phyloP scores from a whole-genome alignment of 441 rosid species.

The Rhodomyrtus psidioides region DNA sequence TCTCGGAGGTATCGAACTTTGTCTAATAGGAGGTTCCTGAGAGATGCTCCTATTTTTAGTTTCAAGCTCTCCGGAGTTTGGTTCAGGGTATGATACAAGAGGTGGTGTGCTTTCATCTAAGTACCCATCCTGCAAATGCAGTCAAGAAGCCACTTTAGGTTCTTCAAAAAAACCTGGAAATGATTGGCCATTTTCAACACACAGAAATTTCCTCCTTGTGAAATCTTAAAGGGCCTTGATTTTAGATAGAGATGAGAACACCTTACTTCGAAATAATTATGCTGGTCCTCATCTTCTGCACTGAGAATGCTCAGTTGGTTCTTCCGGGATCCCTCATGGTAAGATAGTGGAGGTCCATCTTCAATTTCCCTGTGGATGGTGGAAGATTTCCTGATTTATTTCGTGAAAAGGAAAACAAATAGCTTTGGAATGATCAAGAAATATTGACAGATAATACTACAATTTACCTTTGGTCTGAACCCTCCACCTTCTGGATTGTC shows the following conservation, averaged over 20 bases:
- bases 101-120: neutral
- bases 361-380: conserved; percentile 38
- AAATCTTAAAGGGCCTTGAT: neutral
- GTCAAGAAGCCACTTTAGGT: neutral
- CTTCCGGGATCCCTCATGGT: conserved; percentile 39
- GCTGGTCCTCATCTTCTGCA: conserved; percentile 23
- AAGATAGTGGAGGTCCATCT: conserved; percentile 36
- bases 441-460: neutral
- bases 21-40: conserved; percentile 21
- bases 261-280: conserved; percentile 45
- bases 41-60: neutral
- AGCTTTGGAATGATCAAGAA: neutral
- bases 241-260: neutral
- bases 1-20: conserved; percentile 41
- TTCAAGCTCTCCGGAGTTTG: conserved; percentile 4
- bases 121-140: conserved; percentile 3
- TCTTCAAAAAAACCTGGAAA: neutral
- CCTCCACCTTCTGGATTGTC: conserved; percentile 64
- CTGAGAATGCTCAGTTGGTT: conserved; percentile 32
- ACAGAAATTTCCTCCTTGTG: neutral
- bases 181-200: neutral
- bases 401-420: neutral
- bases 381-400: neutral
- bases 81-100: neutral
- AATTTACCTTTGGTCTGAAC: conserved; percentile 54